These are phyloP conservation scores for Ophioceras dolichostomum DNA, from an alignment of 2,329 filamentous ascomycete genomes.

Conservation along the genomic window DNA sequence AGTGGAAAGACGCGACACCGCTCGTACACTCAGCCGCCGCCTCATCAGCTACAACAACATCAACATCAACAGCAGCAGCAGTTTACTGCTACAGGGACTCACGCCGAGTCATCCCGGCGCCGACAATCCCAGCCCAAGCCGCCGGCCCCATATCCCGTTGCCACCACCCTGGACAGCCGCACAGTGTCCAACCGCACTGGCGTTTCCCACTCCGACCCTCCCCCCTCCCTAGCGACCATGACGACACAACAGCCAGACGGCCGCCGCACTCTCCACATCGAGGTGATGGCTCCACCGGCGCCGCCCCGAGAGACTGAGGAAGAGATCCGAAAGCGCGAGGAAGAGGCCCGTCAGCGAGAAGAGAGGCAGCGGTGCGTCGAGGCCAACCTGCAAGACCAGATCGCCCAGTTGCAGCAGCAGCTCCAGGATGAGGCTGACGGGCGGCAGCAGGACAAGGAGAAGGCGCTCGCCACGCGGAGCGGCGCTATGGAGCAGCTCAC, in stretches of 20 bases:
- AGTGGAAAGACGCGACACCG: too few species aligned
- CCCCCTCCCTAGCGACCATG: neutral
- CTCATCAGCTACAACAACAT: neutral
- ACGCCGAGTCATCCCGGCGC: neutral
- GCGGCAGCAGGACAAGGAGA: neutral
- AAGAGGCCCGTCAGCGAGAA: neutral
- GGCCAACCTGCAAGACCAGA: neutral
- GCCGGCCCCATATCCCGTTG: too few species aligned
- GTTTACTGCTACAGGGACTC: too few species aligned
- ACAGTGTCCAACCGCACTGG: too few species aligned
- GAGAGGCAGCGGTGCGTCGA: neutral
- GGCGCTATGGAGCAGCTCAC: neutral
- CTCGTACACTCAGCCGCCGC: neutral
- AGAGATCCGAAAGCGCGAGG: conserved; percentile 2
- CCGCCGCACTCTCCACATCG: conserved; percentile 1
- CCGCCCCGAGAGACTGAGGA: neutral
- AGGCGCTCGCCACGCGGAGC: neutral
- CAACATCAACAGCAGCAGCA: neutral
- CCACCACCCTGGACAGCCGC: too few species aligned
- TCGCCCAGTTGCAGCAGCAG: neutral
- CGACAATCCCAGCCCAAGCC: neutral
- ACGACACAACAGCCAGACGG: neutral
- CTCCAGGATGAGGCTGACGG: neutral
- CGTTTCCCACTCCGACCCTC: neutral
- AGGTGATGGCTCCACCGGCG: neutral